phyloP scores from a whole-genome alignment of 192 early-diverging fungal species.

The Diversispora eburnea region DNA sequence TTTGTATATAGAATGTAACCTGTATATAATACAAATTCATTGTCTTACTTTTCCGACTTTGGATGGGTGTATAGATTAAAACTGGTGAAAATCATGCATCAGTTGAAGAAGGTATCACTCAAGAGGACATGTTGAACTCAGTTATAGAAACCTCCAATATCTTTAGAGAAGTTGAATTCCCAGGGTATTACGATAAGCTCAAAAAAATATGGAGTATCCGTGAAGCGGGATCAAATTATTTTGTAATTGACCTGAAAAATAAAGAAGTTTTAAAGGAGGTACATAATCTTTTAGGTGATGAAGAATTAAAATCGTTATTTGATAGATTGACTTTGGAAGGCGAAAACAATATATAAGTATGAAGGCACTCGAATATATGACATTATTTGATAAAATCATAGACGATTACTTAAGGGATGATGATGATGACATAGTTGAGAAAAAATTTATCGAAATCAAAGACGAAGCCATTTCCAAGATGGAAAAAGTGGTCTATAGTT shows the following conservation, averaged over 20 bases:
- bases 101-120: too few relatives aligned
- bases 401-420: background rate
- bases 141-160: background rate
- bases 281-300: background rate
- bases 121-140: background rate
- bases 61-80: too few relatives aligned
- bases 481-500: background rate
- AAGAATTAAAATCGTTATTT: constrained; percentile 1
- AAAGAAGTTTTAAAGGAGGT: background rate
- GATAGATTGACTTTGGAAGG: background rate
- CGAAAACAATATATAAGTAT: background rate
- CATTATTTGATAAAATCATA: constrained; percentile 7
- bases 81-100: too few relatives aligned
- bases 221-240: background rate
- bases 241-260: background rate
- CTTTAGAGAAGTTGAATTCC: background rate
- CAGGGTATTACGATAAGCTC: background rate
- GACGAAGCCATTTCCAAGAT: background rate
- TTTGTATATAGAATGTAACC: too few relatives aligned
- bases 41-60: too few relatives aligned
- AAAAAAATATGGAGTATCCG: background rate
- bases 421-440: background rate
- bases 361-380: background rate
- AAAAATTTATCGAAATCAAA: constrained; percentile 1
- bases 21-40: too few relatives aligned